Evolutionary conservation across 1,139 yeast species (phyloP), one percentile per base, ranked within the genome.

Genomic region (Geotrichum carabidarum): DNA sequence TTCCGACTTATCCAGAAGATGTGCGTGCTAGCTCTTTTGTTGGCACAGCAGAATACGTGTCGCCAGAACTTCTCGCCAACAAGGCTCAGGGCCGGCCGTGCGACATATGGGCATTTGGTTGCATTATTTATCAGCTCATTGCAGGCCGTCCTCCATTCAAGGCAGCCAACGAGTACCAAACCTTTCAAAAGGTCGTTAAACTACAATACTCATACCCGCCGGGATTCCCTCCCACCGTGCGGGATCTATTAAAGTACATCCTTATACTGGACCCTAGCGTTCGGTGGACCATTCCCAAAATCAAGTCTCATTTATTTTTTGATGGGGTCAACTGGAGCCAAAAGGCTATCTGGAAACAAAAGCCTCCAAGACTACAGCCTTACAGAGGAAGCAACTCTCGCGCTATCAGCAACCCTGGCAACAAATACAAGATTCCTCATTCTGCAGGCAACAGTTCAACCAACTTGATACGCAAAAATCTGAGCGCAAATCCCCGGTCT

Each of bases 91-190:
- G 96, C 32, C 86, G 84, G 65, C 83, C 89, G 53, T 82, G 95
- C 48, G 99, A 94, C 70, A 77, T 93, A 8, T 94, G 99, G 99
- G 97, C 99, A 0, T 78, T 89, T 61, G 99, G 97, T 1, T 94
- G 99, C 71, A 86, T 94, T 14, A 69, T 94, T 18, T 94, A 82
- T 70, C 99, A 94, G 70, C 83, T 94, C 80, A 85, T 94, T 63
- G 89, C 95, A 22, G 99, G 99, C 1, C 80, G 80, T 53, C 99
- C 99, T 0, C 99, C 99, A 9, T 94, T 94, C 73, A 93, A 91
- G 67, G 99, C 96, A 0, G 76, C 86, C n/a, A 93, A 95, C 53
- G 99, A 94, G 70, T 94, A 90, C 66, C 76, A 88, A 56, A 93
- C 97, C 0, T 94, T 94, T 70, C 98, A 94, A 66, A 90, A 91